phyloP scores from a whole-genome alignment of 371 early-diverging fungal species.

The Mortierella sp. region DNA sequence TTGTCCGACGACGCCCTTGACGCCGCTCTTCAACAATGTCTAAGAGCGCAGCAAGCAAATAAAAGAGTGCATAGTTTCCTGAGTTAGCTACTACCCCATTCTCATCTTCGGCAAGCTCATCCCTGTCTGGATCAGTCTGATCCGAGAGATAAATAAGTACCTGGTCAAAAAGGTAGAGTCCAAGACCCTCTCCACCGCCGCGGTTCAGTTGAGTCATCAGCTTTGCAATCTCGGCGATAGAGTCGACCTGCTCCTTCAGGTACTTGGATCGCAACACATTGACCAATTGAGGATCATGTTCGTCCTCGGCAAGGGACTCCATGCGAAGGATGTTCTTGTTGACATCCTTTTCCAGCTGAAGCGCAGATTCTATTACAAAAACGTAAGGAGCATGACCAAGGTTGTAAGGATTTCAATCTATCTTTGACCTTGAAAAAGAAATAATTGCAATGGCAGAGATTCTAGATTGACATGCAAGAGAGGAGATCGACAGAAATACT shows the following conservation, averaged over 20 bases:
- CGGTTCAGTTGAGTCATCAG: constrained; percentile 65
- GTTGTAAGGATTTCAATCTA: not conserved
- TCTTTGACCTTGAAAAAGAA: not conserved
- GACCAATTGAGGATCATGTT: constrained; percentile 50
- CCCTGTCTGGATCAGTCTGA: too few relatives aligned
- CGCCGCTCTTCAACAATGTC: constrained; percentile 11
- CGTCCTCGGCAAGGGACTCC: constrained; percentile 44
- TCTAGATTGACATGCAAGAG: not conserved
- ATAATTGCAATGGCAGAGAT: not conserved
- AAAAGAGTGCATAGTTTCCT: not conserved
- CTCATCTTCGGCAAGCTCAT: not conserved
- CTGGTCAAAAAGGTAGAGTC: constrained; percentile 63
- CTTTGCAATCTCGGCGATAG: constrained; percentile 64
- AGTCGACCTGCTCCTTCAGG: constrained; percentile 61
- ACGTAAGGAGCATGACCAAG: not conserved
- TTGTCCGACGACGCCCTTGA: constrained; percentile 11
- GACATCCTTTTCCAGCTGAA: constrained; percentile 50
- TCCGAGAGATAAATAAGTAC: not conserved
- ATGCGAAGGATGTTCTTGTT: constrained; percentile 52
- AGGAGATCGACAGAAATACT: not conserved
- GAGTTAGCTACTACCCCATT: too few relatives aligned
- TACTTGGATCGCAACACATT: constrained; percentile 37
- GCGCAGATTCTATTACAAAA: constrained; percentile 39
- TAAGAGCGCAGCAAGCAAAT: not conserved
- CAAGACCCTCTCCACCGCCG: constrained; percentile 67